These are phyloP conservation scores for Handroanthus guayacan DNA, from an alignment of 257 asterid species.

Conservation along the genomic window DNA sequence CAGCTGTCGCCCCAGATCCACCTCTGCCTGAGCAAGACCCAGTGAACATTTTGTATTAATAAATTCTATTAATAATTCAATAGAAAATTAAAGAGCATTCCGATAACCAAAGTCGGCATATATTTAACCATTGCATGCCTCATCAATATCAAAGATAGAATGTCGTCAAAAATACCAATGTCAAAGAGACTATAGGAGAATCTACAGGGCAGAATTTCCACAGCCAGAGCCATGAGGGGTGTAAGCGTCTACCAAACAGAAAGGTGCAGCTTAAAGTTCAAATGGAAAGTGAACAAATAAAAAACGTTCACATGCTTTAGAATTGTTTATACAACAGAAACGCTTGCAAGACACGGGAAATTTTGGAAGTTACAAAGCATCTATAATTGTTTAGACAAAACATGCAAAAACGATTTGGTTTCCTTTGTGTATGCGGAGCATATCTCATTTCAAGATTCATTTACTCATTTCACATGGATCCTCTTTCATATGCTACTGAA, in stretches of 20 bases:
- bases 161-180: neutral
- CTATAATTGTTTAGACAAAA: neutral
- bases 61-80: constrained; percentile 26
- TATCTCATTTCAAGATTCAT: constrained; percentile 22
- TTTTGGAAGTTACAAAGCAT: constrained; percentile 5
- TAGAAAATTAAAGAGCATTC: constrained; percentile 12
- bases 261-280: neutral
- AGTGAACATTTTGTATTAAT: constrained; percentile 23
- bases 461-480: neutral
- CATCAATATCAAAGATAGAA: neutral
- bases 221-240: neutral
- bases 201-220: neutral
- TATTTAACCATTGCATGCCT: constrained; percentile 18
- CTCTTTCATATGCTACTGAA: neutral
- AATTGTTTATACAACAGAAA: too few species aligned
- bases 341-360: too few species aligned
- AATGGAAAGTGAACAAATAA: neutral
- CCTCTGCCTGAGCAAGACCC: constrained; percentile 61
- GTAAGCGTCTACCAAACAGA: neutral
- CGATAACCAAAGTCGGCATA: neutral
- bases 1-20: constrained; percentile 59
- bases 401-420: constrained; percentile 14
- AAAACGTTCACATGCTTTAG: too few species aligned
- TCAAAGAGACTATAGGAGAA: neutral
- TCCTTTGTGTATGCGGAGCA: constrained; percentile 4